Evolutionary conservation across 345 rosid genomes (phyloP).

Genomic region (Cochlearia excelsa): DNA sequence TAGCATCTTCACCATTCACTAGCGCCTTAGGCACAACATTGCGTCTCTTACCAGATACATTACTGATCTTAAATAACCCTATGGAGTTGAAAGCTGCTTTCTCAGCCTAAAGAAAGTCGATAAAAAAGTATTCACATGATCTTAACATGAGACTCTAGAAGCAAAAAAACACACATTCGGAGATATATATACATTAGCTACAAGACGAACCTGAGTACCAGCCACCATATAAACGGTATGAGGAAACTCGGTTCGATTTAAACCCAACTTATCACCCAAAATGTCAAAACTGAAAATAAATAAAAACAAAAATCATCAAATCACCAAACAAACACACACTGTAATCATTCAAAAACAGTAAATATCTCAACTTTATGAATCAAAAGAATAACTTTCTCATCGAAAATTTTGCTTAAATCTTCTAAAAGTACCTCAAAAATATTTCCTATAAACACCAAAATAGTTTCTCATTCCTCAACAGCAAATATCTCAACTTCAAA

Average conservation of each 20-base stretch:
- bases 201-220: conserved; percentile 71
- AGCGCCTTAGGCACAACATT: conserved; percentile 59
- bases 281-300: conserved; percentile 71
- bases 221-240: conserved; percentile 79
- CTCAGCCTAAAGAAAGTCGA: conserved; percentile 57
- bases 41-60: conserved; percentile 77
- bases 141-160: too few species aligned
- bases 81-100: conserved; percentile 69
- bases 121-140: not conserved
- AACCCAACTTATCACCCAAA: conserved; percentile 70
- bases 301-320: conserved; percentile 9
- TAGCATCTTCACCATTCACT: conserved; percentile 47
- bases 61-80: conserved; percentile 72
- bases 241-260: conserved; percentile 84
- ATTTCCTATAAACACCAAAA: too few species aligned
- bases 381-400: too few species aligned
- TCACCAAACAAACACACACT: not conserved
- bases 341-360: conserved; percentile 12
- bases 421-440: too few species aligned
- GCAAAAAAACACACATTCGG: too few species aligned
- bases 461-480: conserved; percentile 3
- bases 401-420: too few species aligned
- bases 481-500: not conserved
- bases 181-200: not conserved
- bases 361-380: not conserved